phyloP scores from a whole-genome alignment of 2,329 filamentous ascomycete genomes.

The Hypomyces rosellus region DNA sequence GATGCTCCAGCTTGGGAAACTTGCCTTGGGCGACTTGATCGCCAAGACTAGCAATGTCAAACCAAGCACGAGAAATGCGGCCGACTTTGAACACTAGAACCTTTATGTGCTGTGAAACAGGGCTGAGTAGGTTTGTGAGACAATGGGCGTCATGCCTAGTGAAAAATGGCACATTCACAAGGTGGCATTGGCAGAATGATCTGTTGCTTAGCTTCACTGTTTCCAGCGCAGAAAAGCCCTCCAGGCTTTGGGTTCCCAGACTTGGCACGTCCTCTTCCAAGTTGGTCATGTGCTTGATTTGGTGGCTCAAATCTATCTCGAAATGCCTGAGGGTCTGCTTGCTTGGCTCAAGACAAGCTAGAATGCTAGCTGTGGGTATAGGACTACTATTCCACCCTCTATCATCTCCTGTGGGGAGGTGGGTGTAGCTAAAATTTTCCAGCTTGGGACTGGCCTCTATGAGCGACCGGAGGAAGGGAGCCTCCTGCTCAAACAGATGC shows the following conservation, averaged over 20 bases:
- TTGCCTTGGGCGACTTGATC: too few relatives aligned
- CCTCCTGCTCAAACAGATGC: neutral
- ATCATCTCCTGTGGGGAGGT: neutral
- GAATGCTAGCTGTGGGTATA: neutral
- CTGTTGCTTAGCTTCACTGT: neutral
- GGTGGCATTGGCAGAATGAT: too few relatives aligned
- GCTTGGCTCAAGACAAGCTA: neutral
- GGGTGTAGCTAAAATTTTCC: neutral
- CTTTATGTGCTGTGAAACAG: too few relatives aligned
- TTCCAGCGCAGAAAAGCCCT: neutral
- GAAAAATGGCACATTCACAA: too few relatives aligned
- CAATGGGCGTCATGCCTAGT: too few relatives aligned
- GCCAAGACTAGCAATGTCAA: too few relatives aligned
- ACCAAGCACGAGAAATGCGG: too few relatives aligned
- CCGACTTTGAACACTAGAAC: too few relatives aligned
- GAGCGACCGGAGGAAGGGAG: neutral
- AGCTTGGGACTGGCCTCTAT: neutral
- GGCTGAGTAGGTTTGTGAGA: too few relatives aligned
- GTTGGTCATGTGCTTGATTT: neutral
- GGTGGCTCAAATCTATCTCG: neutral
- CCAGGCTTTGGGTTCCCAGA: neutral
- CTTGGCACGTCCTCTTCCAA: neutral
- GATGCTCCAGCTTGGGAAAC: too few relatives aligned
- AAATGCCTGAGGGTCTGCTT: neutral
- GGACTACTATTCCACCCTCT: neutral